Evolutionary conservation across 441 rosid genomes (phyloP).

Genomic region (Geranium incanum): DNA sequence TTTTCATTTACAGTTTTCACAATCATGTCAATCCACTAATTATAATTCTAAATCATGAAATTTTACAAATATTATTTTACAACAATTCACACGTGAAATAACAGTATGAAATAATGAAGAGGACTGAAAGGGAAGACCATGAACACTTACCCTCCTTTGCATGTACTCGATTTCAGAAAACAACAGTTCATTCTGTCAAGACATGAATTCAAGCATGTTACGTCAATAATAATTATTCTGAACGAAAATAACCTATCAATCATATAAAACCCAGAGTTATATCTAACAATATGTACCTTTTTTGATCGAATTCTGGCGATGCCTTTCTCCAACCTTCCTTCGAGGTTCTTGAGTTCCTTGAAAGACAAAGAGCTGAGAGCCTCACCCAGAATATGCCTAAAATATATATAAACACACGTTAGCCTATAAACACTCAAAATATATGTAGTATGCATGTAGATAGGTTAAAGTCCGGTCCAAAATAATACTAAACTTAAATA

Average conservation of each 20-base stretch:
- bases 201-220: neutral
- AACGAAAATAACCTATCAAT: no score
- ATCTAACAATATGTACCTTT: conserved; percentile 38
- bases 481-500: no score
- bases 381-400: conserved; percentile 78
- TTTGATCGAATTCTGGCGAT: conserved; percentile 63
- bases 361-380: conserved; percentile 53
- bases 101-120: neutral
- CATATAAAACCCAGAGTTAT: no score
- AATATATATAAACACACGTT: neutral
- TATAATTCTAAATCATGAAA: neutral
- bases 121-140: conserved; percentile 6
- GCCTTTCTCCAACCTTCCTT: conserved; percentile 66
- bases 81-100: no score
- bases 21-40: no score
- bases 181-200: conserved; percentile 53
- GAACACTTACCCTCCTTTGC: conserved; percentile 62
- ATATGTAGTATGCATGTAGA: no score
- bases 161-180: conserved; percentile 70
- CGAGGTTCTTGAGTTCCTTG: conserved; percentile 72
- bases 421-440: no score
- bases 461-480: no score
- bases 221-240: neutral
- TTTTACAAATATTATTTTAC: no score
- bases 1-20: no score